Evolutionary conservation across 345 rosid species (phyloP).

Genomic region (Lepidium aucheri): DNA sequence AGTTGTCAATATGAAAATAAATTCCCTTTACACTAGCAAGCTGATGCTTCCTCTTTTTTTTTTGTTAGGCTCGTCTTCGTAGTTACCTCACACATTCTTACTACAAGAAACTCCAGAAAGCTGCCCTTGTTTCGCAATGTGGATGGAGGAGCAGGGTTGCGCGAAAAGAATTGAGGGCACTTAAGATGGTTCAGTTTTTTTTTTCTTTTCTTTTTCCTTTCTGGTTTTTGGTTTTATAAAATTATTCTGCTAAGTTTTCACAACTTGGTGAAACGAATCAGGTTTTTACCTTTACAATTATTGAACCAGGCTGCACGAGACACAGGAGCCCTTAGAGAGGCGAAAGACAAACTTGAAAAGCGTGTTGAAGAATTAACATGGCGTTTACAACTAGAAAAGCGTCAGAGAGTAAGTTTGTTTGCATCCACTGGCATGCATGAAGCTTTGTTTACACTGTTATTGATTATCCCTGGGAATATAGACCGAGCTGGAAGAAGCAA

Average conservation of each 20-base stretch:
- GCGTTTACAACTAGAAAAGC: conserved; percentile 96
- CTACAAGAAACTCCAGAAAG: conserved; percentile 80
- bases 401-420: conserved; percentile 66
- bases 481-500: conserved; percentile 95
- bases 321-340: conserved; percentile 98
- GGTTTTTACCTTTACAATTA: conserved; percentile 19
- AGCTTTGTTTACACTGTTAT: neutral
- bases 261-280: neutral
- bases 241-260: neutral
- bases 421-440: neutral
- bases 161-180: conserved; percentile 76
- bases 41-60: conserved; percentile 19
- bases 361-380: conserved; percentile 97
- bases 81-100: conserved; percentile 56
- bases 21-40: neutral
- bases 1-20: neutral
- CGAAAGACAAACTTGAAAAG: conserved; percentile 95
- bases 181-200: conserved; percentile 68
- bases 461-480: conserved; percentile 21
- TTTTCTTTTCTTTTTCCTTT: neutral
- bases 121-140: conserved; percentile 77
- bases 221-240: neutral
- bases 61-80: conserved; percentile 76
- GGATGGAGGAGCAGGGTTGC: conserved; percentile 98
- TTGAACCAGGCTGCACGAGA: conserved; percentile 78